Conservation (phyloP, 805 yeast species). For the Schizosaccharomyces pombe region DNA sequence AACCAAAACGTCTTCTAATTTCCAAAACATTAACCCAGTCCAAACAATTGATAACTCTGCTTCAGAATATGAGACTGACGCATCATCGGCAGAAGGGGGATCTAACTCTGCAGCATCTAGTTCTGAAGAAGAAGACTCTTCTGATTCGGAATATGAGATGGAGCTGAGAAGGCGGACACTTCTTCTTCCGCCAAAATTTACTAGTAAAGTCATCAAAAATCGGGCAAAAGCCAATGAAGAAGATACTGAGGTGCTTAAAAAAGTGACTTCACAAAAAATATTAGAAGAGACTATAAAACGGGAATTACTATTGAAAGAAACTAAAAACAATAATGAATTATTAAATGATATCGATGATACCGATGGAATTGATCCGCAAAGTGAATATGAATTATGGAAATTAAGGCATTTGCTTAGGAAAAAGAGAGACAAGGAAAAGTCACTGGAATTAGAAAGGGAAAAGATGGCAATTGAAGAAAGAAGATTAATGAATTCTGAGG, state of each 20-base stretch:
- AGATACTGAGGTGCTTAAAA: not conserved
- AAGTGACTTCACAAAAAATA: not conserved
- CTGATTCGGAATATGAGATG: not conserved
- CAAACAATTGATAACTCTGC: not conserved
- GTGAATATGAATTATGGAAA: conserved; percentile 23
- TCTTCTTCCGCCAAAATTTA: not conserved
- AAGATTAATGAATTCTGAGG: conserved; percentile 15
- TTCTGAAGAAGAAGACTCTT: not conserved
- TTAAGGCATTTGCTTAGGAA: conserved; percentile 20
- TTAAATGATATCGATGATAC: conserved; percentile 27
- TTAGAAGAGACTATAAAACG: conserved; percentile 5
- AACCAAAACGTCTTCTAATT: not conserved
- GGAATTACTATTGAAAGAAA: not conserved
- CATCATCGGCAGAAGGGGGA: not conserved
- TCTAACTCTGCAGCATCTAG: not conserved
- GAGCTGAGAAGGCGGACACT: conserved; percentile 2
- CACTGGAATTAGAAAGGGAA: conserved; percentile 17
- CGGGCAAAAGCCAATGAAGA: not conserved
- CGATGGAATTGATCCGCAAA: conserved; percentile 31
- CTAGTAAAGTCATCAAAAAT: not conserved
- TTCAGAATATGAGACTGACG: not conserved
- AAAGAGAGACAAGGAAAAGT: conserved; percentile 18
- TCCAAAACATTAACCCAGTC: not conserved
- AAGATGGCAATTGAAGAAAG: conserved; percentile 16
- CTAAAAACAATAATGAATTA: not conserved